A percentile compares a stretch with the other conserved stretches of the same genome.
These are phyloP conservation scores for Quercus glauca DNA, from an alignment of 306 rosid genomes.

Conservation along the genomic window DNA sequence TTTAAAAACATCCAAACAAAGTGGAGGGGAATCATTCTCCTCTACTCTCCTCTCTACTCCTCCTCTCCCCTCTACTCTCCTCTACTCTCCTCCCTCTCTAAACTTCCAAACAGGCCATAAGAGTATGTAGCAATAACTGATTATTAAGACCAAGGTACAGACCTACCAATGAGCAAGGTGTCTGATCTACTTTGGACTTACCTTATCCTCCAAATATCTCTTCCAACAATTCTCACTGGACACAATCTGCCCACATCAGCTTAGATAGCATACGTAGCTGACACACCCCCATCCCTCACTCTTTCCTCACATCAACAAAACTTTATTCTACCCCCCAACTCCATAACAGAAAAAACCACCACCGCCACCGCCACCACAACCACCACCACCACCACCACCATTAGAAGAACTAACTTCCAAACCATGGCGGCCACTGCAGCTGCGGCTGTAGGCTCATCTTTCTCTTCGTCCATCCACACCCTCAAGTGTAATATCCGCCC, in stretches of 20 bases:
- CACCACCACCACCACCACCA: conserved; percentile 10
- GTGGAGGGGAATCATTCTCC: too few relatives aligned
- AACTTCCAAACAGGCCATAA: too few relatives aligned
- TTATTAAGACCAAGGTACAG: neutral
- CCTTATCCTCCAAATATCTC: conserved; percentile 52
- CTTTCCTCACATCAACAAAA: conserved; percentile 7
- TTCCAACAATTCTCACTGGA: conserved; percentile 28
- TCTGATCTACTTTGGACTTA: neutral
- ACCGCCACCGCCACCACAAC: neutral
- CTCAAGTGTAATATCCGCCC: conserved; percentile 44
- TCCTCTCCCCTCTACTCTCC: too few relatives aligned
- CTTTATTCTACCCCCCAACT: neutral
- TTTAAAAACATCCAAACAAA: too few relatives aligned
- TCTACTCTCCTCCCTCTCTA: too few relatives aligned
- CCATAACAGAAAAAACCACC: conserved; percentile 3
- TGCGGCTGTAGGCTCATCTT: conserved; percentile 54
- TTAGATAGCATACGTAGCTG: neutral
- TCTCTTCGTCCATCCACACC: conserved; percentile 55
- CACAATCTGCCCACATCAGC: conserved; percentile 64
- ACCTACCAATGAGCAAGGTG: neutral
- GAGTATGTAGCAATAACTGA: too few relatives aligned
- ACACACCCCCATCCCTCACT: neutral
- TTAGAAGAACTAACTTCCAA: neutral
- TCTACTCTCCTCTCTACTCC: too few relatives aligned
- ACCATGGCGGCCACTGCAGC: conserved; percentile 71